Evolutionary conservation across 2,329 filamentous ascomycete genomes (phyloP), one percentile per base, ranked within the genome.

Genomic region (Nigrospora oryzae): DNA sequence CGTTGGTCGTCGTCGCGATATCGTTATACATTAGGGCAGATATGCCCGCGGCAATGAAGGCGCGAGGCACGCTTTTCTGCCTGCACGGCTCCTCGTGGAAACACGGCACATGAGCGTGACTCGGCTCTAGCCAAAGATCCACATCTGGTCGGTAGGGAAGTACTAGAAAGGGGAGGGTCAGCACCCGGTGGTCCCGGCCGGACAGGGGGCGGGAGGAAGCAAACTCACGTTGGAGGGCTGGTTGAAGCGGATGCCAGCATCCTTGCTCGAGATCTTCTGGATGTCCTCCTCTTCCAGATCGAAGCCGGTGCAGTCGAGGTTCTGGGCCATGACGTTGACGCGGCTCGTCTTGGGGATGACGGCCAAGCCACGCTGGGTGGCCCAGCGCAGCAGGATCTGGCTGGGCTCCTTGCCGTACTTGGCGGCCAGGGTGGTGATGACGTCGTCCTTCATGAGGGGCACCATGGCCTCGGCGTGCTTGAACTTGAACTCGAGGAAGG

Each of bases 331-430:
- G 53, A 69, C 53, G 17, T 60, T 69, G 50, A 51, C 59, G 53
- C 64, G 74, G 66, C 64, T 83, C 51, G 77, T 83, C 78, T 91
- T 91, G 55, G 86, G 87, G 56, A 93, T 93, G 55, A 93, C 84
- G 40, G 86, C 85, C 46, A 93, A 71, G 31, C 81, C 81, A 42
- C 85, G 77, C 74, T 94, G 88, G 14, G 89, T 94, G 17, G 88
- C 81, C 89, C 89, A 95, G 56, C 89, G 79, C 53, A 95, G 74
- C 49, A 95, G 75, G 28, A 95, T 75, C 75, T 95, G 89, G 14
- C 86, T 84, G 7, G 87, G 74, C 10, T 82, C 81, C 73, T 85
- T 88, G 62, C 69, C 69, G 59, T 87, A 72, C 71, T 86, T 89
- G 56, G 74, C 64, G 15, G 87, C 83, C 50, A 90, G 75, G 41